These are phyloP conservation scores for Globisporangium abappressorium DNA, from an alignment of 352 stramenopile species.

Conservation along the genomic window DNA sequence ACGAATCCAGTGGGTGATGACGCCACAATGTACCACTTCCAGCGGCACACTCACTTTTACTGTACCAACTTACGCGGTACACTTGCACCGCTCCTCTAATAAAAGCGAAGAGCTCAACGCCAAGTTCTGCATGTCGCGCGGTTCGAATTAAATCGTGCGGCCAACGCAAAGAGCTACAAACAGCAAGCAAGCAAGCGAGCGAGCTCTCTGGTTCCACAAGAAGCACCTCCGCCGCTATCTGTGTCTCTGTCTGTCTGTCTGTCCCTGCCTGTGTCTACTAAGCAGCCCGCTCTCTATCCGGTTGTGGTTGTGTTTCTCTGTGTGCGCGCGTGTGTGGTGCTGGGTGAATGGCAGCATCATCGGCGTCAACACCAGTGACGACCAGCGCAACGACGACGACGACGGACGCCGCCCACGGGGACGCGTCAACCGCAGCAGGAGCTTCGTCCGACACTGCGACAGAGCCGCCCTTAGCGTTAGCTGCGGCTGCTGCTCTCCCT, in stretches of 20 bases:
- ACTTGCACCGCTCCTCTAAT: background rate
- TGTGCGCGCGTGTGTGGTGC: background rate
- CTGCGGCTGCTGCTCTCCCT: background rate
- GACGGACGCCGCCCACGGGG: background rate
- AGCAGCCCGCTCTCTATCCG: background rate
- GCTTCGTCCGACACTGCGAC: conserved; percentile 4
- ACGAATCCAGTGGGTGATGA: background rate
- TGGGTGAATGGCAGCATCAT: conserved; percentile 15
- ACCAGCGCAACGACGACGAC: conserved; percentile 9
- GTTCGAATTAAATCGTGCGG: background rate
- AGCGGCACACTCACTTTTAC: background rate
- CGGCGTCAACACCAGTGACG: conserved; percentile 7
- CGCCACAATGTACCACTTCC: background rate
- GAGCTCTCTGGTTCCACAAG: background rate
- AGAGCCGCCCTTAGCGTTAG: background rate
- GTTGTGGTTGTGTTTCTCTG: background rate
- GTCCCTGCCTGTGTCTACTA: background rate
- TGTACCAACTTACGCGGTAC: background rate
- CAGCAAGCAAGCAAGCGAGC: background rate
- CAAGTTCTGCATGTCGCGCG: background rate
- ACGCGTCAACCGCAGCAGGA: conserved; percentile 8
- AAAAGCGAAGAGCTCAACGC: background rate
- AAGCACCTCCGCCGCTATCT: background rate
- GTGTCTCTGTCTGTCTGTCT: background rate
- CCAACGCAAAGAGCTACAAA: background rate